Evolutionary conservation across 2,329 filamentous ascomycete genomes (phyloP).

Genomic region (Penicillium sp.): DNA sequence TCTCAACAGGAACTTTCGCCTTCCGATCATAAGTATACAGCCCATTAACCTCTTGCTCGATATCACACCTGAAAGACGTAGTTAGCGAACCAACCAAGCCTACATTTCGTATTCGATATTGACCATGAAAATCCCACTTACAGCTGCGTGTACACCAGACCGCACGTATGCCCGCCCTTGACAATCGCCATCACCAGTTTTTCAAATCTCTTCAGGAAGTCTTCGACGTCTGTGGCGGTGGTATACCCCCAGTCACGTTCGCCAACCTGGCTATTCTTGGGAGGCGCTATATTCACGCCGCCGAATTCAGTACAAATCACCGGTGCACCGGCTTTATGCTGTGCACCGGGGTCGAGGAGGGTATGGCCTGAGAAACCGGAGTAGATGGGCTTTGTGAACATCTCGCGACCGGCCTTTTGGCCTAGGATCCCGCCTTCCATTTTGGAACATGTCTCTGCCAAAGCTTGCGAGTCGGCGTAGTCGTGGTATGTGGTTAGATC

Average conservation of each 20-base stretch:
- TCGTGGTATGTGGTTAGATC: constrained; percentile 73
- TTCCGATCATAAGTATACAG: constrained; percentile 67
- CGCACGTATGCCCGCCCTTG: constrained; percentile 62
- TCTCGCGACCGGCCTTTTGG: constrained; percentile 57
- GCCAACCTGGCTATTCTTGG: constrained; percentile 47
- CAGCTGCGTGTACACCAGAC: constrained; percentile 71
- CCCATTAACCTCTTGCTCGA: constrained; percentile 73
- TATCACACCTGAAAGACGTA: constrained; percentile 51
- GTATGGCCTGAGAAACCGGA: constrained; percentile 46
- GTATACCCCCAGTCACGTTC: constrained; percentile 71
- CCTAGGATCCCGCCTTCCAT: constrained; percentile 60
- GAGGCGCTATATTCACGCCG: constrained; percentile 68
- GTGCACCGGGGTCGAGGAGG: constrained; percentile 55
- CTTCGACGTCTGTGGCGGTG: constrained; percentile 65
- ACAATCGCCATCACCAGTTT: constrained; percentile 65
- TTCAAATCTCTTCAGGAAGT: constrained; percentile 65
- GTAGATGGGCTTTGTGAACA: constrained; percentile 59
- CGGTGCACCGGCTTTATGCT: constrained; percentile 62
- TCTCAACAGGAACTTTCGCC: constrained; percentile 64
- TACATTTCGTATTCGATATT: constrained; percentile 33
- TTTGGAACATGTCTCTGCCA: constrained; percentile 61
- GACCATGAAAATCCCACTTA: constrained; percentile 43
- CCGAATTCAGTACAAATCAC: constrained; percentile 72
- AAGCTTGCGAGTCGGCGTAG: constrained; percentile 64
- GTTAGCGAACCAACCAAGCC: neutral